These are phyloP conservation scores for Kalanchoe fedtschenkoi DNA, from an alignment of 164 flowering plant species.

Conservation along the genomic window DNA sequence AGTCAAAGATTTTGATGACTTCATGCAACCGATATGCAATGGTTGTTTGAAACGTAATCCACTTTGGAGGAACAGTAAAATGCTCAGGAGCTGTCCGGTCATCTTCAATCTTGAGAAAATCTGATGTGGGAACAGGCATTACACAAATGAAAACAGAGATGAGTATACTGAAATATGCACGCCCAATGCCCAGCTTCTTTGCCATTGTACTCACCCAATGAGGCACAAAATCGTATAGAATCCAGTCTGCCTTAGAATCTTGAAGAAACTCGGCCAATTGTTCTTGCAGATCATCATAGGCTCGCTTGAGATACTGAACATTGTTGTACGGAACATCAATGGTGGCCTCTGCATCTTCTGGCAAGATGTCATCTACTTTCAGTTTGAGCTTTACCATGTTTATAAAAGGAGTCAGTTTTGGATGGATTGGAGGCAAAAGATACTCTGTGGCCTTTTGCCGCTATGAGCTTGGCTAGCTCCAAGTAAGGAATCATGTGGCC, in stretches of 20 bases:
- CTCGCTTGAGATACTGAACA: constrained; percentile 22
- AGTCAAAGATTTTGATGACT: not conserved
- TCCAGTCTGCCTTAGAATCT: constrained; percentile 14
- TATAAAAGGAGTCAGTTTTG: constrained; percentile 10
- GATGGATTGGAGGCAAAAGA: constrained; percentile 23
- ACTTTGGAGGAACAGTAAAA: constrained; percentile 16
- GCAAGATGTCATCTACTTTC: constrained; percentile 16
- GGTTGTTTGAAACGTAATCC: constrained; percentile 20
- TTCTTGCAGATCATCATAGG: constrained; percentile 22
- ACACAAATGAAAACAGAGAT: constrained; percentile 5
- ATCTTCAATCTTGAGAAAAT: constrained; percentile 3
- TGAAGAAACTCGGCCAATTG: constrained; percentile 18
- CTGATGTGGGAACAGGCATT: constrained; percentile 12
- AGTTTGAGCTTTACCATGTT: constrained; percentile 20
- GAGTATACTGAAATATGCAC: constrained; percentile 7
- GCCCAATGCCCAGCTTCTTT: not conserved
- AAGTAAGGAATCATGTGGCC: constrained; percentile 24
- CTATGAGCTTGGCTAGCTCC: constrained; percentile 20
- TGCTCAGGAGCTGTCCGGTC: constrained; percentile 6
- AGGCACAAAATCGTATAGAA: constrained; percentile 18
- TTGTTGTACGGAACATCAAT: constrained; percentile 21
- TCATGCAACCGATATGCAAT: constrained; percentile 12
- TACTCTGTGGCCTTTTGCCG: constrained; percentile 17
- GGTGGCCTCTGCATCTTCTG: constrained; percentile 30
- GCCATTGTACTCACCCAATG: constrained; percentile 22